Evolutionary conservation across 768 basidiomycete genomes (phyloP), one percentile per base, ranked within the genome.

Genomic region (Pleurotus giganteus): DNA sequence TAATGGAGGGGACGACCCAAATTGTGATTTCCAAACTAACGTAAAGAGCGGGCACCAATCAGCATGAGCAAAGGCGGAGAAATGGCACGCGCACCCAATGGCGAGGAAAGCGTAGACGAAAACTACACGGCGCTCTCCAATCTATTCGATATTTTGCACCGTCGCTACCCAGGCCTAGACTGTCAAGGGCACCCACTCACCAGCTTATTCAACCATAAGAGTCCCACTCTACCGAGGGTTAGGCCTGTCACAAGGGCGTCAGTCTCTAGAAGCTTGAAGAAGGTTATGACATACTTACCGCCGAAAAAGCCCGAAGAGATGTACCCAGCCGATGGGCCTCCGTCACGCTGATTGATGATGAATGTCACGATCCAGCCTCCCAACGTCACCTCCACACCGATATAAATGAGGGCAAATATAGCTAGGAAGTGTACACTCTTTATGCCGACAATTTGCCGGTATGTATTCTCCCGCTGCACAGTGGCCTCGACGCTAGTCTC

Each of bases 321-420:
- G 60, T 81, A 82, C 3, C 82, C 80, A 13, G 81, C 66, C 0
- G 68, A 66, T 1, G 71, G 62, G 2, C 80, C 80, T 17, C 80
- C 81, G 4, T 71, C 72, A 9, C 80, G 71, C 21, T 73, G 67
- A 3, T 71, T 60, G 8, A 75, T 71, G 26, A 82, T 69, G 59
- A 74, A 84, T 7, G 79, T 81, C 7, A 82, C 81, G 28, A 77
- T 80, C 81, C 82, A 83, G 0, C 80, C 80, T 79, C 80, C 80
- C 11, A 78, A 64, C 1, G 79, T 77, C 17, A 81, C 81, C 54
- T 81, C 80, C 17, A 73, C 69, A n/a, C 80, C 81, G 41, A 79
- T 76, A 57, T 82, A 81, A 9, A 78, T 61, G 4, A 79, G 55
- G 7, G 70, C 62, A 54, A 78, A 82, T 17, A 71, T 57, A 6